phyloP scores from a whole-genome alignment of 768 basidiomycete species.

The Leccinum fibrillosum region DNA sequence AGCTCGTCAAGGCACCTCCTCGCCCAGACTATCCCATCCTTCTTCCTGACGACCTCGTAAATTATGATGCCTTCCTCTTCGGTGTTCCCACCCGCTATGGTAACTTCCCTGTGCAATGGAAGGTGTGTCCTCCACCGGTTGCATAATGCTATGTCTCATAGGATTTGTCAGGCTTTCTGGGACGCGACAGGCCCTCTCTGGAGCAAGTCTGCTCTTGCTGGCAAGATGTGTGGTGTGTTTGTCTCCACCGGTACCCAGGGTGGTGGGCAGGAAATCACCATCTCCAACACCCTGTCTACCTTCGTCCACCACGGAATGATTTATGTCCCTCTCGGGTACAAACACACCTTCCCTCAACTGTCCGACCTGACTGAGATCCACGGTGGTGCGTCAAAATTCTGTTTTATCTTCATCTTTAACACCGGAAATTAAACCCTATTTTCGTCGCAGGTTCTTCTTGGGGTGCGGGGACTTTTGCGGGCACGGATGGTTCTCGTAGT shows the following conservation, averaged over 20 bases:
- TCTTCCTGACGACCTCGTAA: conserved; percentile 30
- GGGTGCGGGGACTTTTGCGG: conserved; percentile 73
- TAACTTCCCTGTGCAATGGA: conserved; percentile 58
- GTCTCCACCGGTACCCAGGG: conserved; percentile 46
- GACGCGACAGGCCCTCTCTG: conserved; percentile 49
- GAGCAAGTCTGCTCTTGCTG: conserved; percentile 38
- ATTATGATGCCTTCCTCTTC: conserved; percentile 42
- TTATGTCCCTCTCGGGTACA: conserved; percentile 54
- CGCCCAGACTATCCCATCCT: conserved; percentile 56
- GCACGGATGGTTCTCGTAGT: conserved; percentile 53
- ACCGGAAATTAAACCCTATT: neutral
- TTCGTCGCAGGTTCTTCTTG: conserved; percentile 60
- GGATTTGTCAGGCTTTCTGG: conserved; percentile 39
- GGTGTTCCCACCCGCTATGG: conserved; percentile 49
- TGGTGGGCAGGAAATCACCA: conserved; percentile 45
- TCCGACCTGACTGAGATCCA: conserved; percentile 42
- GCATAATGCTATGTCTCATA: conserved; percentile 21
- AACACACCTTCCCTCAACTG: conserved; percentile 37
- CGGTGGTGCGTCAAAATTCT: conserved; percentile 36
- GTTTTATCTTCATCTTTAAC: neutral
- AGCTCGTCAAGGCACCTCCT: conserved; percentile 65
- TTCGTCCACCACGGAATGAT: conserved; percentile 54
- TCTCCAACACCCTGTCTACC: conserved; percentile 38
- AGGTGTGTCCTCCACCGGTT: conserved; percentile 26
- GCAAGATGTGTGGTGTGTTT: conserved; percentile 47